Conservation (phyloP, 2,329 filamentous ascomycete species). For the Beauveria medogensis region DNA sequence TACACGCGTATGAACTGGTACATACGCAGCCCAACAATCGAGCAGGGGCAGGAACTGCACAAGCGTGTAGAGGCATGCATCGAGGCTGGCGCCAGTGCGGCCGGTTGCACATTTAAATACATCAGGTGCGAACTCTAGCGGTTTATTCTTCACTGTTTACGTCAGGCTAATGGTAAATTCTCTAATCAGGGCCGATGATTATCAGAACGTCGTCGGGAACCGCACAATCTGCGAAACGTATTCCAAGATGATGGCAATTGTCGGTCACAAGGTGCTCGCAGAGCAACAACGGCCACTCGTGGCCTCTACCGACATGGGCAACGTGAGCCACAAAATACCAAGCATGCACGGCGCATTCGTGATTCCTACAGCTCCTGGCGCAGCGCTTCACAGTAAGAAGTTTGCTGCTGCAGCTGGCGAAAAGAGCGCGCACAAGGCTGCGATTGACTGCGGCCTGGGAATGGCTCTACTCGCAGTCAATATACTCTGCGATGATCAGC, state of each 20-base stretch:
- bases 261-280: constrained; percentile 27
- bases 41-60: constrained; percentile 17
- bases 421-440: constrained; percentile 24
- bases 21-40: constrained; percentile 24
- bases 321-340: constrained; percentile 34
- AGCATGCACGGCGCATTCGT: constrained; percentile 36
- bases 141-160: neutral
- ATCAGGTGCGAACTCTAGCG: constrained; percentile 18
- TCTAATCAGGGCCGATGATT: neutral
- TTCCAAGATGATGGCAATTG: constrained; percentile 28
- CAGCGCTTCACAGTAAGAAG: constrained; percentile 26
- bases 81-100: constrained; percentile 19
- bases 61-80: constrained; percentile 24
- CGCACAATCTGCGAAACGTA: constrained; percentile 32
- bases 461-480: constrained; percentile 22
- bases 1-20: constrained; percentile 27
- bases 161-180: neutral
- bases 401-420: constrained; percentile 34
- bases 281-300: constrained; percentile 26
- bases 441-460: constrained; percentile 31
- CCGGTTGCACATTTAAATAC: constrained; percentile 27
- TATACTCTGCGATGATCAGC: constrained; percentile 13
- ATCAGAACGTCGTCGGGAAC: constrained; percentile 22
- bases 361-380: constrained; percentile 26
- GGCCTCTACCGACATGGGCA: constrained; percentile 37